Evolutionary conservation across 2,329 filamentous ascomycete genomes (phyloP).

Genomic region (Phialocephala sp.): DNA sequence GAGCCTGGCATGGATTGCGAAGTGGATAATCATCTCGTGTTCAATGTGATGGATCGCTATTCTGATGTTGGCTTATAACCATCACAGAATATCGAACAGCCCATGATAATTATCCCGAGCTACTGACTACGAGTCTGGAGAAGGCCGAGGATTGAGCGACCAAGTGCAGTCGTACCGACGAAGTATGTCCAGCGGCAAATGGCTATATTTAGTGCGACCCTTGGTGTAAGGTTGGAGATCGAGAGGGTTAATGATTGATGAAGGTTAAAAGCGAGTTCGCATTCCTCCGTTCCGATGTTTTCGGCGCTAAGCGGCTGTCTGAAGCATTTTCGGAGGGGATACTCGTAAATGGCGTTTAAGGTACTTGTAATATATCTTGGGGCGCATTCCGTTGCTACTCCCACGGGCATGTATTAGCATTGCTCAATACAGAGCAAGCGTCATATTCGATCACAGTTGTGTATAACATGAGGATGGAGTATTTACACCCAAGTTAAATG

Average conservation of each 20-base stretch:
- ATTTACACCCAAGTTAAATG: background rate
- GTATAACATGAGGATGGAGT: conserved; percentile 1
- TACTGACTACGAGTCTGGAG: background rate
- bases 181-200: background rate
- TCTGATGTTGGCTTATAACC: conserved; percentile 37
- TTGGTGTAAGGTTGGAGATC: background rate
- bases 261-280: background rate
- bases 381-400: conserved; percentile 16
- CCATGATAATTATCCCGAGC: background rate
- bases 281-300: conserved; percentile 10
- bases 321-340: conserved; percentile 4
- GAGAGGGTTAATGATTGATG: background rate
- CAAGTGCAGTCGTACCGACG: background rate
- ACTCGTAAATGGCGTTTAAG: conserved; percentile 6
- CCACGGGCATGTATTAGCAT: conserved; percentile 14
- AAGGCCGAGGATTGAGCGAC: background rate
- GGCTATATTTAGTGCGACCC: background rate
- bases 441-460: background rate
- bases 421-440: background rate
- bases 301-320: conserved; percentile 16
- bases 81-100: background rate
- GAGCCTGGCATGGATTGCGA: conserved; percentile 47
- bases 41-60: conserved; percentile 53
- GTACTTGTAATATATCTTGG: conserved; percentile 7
- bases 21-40: conserved; percentile 50